Evolutionary conservation across 805 yeast species (phyloP).

Genomic region (Wickerhamiella bombiphila): DNA sequence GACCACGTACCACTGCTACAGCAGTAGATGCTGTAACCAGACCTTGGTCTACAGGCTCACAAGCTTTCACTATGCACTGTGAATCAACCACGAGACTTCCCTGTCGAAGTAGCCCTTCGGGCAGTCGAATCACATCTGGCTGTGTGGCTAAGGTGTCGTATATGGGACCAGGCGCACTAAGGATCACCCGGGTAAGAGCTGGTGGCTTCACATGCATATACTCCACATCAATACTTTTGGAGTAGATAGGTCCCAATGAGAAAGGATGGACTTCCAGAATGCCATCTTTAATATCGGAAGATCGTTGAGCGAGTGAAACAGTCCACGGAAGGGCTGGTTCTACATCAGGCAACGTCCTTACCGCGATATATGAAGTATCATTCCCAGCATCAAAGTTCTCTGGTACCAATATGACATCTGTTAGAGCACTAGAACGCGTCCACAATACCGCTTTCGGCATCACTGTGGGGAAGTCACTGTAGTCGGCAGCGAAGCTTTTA

Average conservation of each 20-base stretch:
- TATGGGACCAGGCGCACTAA: slow-evolving; percentile 33
- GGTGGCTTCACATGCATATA: slow-evolving; percentile 7
- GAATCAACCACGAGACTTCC: slow-evolving; percentile 31
- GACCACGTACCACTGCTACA: slow-evolving; percentile 33
- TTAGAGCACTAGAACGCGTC: not conserved
- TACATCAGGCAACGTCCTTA: not conserved
- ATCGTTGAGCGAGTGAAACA: not conserved
- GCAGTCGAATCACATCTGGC: slow-evolving; percentile 22
- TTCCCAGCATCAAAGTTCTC: not conserved
- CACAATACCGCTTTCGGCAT: slow-evolving; percentile 1
- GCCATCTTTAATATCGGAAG: not conserved
- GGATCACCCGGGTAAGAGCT: slow-evolving; percentile 27
- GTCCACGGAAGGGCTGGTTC: slow-evolving; percentile 1
- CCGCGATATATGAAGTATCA: not conserved
- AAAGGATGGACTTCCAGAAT: not conserved
- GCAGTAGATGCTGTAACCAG: slow-evolving; percentile 30
- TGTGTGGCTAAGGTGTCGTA: slow-evolving; percentile 31
- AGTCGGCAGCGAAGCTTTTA: not conserved
- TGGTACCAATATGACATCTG: not conserved
- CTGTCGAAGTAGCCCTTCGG: slow-evolving; percentile 25
- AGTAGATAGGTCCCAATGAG: not conserved
- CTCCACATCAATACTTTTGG: not conserved
- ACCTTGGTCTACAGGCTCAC: slow-evolving; percentile 71
- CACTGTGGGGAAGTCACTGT: not conserved
- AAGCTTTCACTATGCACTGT: slow-evolving; percentile 39